A percentile compares a stretch with the other conserved stretches of the same genome.
Evolutionary conservation across 2,329 filamentous ascomycete genomes (phyloP).

Genomic region (Colletotrichum musicola): DNA sequence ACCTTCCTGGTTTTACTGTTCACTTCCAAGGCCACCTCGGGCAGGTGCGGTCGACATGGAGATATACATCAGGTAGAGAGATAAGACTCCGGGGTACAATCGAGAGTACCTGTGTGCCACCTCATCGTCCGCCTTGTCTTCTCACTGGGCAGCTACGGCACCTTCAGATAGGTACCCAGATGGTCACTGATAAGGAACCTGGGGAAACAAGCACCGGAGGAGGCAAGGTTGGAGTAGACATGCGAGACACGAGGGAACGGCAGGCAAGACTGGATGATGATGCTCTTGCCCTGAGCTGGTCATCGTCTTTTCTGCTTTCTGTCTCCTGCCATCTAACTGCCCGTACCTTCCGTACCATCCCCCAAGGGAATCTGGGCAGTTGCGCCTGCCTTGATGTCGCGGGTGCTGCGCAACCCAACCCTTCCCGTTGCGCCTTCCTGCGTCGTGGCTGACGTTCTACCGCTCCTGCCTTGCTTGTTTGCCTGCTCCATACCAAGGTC

Average conservation of each 20-base stretch:
- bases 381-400: background rate
- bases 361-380: background rate
- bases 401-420: background rate
- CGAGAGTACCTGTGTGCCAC: background rate
- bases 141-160: background rate
- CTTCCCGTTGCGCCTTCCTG: background rate
- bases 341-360: no score
- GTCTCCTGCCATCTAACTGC: no score
- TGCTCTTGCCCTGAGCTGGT: background rate
- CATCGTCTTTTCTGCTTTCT: no score
- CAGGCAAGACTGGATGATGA: background rate
- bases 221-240: constrained; percentile 2
- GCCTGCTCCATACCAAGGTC: background rate
- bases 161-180: background rate
- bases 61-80: background rate
- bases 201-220: constrained; percentile 14
- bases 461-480: constrained; percentile 2
- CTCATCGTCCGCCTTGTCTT: background rate
- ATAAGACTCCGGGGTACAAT: constrained; percentile 10
- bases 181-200: constrained; percentile 20
- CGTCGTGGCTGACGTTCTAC: background rate
- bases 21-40: background rate
- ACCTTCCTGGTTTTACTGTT: constrained; percentile 17
- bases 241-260: background rate
- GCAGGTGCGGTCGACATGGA: background rate